Percentiles rank a stretch among this genome's conserved stretches.
Conservation (phyloP, 1,139 yeast species). For the Suhomyces guaymorum region DNA sequence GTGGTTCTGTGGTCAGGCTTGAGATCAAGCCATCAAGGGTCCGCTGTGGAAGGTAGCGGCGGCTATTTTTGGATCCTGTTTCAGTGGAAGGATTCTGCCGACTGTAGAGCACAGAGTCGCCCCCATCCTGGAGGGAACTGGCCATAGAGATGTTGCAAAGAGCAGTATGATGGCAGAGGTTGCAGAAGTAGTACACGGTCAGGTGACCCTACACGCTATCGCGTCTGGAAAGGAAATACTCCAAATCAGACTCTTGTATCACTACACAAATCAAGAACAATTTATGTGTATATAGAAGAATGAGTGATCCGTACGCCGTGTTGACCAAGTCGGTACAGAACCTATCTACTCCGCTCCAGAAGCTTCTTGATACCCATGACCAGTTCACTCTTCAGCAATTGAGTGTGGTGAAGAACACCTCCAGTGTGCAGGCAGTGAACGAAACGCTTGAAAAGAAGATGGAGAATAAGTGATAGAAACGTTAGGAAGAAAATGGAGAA, state of each 20-base stretch:
- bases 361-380: constrained; percentile 29
- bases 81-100: constrained; percentile 13
- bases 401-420: constrained; percentile 25
- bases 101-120: constrained; percentile 9
- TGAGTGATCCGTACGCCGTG: constrained; percentile 25
- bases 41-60: constrained; percentile 14
- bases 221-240: too few relatives aligned
- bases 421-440: too few relatives aligned
- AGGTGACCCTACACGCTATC: constrained; percentile 23
- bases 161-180: neutral
- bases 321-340: constrained; percentile 23
- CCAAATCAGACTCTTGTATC: too few relatives aligned
- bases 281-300: too few relatives aligned
- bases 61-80: constrained; percentile 4
- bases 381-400: constrained; percentile 30
- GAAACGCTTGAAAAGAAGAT: constrained; percentile 1
- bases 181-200: neutral
- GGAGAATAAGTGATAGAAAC: neutral
- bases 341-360: constrained; percentile 26
- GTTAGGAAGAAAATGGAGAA: neutral
- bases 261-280: too few relatives aligned
- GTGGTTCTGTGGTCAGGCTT: neutral
- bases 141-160: constrained; percentile 1
- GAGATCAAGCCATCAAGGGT: constrained; percentile 15
- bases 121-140: constrained; percentile 4